A percentile compares a stretch with the other conserved stretches of the same genome.
Evolutionary conservation across 2,329 filamentous ascomycete species (phyloP).

Genomic region (Penicillium sp.): DNA sequence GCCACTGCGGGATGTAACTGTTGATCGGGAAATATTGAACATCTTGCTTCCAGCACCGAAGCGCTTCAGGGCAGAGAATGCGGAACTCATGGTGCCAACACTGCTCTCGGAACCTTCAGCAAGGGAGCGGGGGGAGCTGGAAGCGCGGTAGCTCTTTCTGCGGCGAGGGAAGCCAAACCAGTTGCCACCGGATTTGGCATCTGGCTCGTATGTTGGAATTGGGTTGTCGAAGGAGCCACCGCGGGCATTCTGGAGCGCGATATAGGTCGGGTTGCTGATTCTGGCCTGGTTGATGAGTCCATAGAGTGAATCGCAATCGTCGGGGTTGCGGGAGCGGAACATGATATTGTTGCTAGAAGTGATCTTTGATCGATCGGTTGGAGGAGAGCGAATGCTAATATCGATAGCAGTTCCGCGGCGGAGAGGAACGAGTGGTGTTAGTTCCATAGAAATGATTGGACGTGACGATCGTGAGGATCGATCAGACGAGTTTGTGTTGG

Average conservation of each 20-base stretch:
- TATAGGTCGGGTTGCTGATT: slow-evolving; percentile 91
- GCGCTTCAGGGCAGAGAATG: slow-evolving; percentile 75
- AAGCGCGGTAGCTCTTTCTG: slow-evolving; percentile 61
- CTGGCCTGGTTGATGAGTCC: slow-evolving; percentile 84
- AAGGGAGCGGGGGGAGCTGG: slow-evolving; percentile 58
- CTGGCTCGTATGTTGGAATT: slow-evolving; percentile 51
- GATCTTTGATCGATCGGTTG: slow-evolving; percentile 73
- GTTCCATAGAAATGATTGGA: slow-evolving; percentile 72
- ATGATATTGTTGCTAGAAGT: slow-evolving; percentile 78
- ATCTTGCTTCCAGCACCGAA: slow-evolving; percentile 73
- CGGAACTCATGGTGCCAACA: slow-evolving; percentile 75
- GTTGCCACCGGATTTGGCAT: slow-evolving; percentile 40
- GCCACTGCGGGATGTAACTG: slow-evolving; percentile 63
- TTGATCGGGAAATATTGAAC: slow-evolving; percentile 84
- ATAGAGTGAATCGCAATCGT: slow-evolving; percentile 83
- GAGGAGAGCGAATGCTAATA: slow-evolving; percentile 88
- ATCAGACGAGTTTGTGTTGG: slow-evolving; percentile 9
- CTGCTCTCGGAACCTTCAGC: slow-evolving; percentile 73
- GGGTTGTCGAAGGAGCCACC: slow-evolving; percentile 57
- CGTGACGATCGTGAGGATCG: slow-evolving; percentile 28
- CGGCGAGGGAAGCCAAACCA: slow-evolving; percentile 57
- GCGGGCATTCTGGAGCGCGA: slow-evolving; percentile 73
- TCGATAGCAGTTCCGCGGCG: slow-evolving; percentile 90
- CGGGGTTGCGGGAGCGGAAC: slow-evolving; percentile 77
- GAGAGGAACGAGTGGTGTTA: slow-evolving; percentile 89